These are phyloP conservation scores for Cutaneotrichosporon sp. DNA, from an alignment of 1,284 basidiomycete genomes.

Conservation along the genomic window DNA sequence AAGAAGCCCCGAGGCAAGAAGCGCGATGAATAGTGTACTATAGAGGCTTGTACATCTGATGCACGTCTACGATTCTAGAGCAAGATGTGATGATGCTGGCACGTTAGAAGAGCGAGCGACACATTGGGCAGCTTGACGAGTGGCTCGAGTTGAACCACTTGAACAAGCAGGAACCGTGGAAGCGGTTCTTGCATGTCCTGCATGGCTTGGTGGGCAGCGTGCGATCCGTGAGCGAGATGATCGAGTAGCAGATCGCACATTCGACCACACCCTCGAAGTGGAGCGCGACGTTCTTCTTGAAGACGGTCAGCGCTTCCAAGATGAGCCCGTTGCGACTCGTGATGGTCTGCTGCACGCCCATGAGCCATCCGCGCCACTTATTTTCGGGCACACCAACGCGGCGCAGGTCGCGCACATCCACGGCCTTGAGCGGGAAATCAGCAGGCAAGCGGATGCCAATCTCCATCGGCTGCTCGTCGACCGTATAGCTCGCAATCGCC, in stretches of 20 bases:
- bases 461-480: slow-evolving; percentile 94
- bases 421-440: slow-evolving; percentile 86
- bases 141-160: slow-evolving; percentile 92
- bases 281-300: slow-evolving; percentile 88
- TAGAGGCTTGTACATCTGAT: slow-evolving; percentile 4
- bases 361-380: slow-evolving; percentile 90
- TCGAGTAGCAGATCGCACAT: slow-evolving; percentile 94
- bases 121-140: slow-evolving; percentile 86
- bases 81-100: background rate
- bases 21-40: slow-evolving; percentile 15
- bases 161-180: slow-evolving; percentile 89
- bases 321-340: slow-evolving; percentile 84
- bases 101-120: slow-evolving; percentile 61
- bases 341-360: slow-evolving; percentile 88
- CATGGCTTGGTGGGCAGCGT: slow-evolving; percentile 88
- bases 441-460: slow-evolving; percentile 80
- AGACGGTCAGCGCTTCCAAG: slow-evolving; percentile 84
- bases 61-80: slow-evolving; percentile 2
- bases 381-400: slow-evolving; percentile 86
- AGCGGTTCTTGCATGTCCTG: slow-evolving; percentile 90
- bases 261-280: slow-evolving; percentile 93
- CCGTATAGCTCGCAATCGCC: slow-evolving; percentile 64
- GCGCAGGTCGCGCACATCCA: slow-evolving; percentile 83
- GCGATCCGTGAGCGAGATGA: slow-evolving; percentile 88
- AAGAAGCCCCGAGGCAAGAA: slow-evolving; percentile 24